Evolutionary conservation across 163 green algal genomes (phyloP), one percentile per base, ranked within the genome.

Genomic region (Scenedesmus sp.): DNA sequence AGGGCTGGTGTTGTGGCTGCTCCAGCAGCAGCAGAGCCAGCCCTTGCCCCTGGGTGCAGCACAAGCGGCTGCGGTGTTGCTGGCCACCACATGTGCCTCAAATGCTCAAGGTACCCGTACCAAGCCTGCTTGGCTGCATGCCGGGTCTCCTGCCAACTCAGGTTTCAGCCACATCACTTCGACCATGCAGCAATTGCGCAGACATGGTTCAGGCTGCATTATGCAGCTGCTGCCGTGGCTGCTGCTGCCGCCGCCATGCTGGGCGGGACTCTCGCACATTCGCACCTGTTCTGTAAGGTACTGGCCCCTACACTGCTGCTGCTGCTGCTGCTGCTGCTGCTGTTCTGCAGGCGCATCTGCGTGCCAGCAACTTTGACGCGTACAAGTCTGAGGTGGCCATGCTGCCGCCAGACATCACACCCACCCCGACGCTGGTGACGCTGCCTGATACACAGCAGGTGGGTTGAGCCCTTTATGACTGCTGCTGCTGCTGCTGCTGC

Each of bases 61-160:
- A 65, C 4, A 4, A 84, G 78, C 78, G 42, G 81, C 12, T 56
- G 81, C 96, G 94, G 95, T 95, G 92, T 95, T 96, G 95, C 95
- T 95, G 95, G 95, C 96, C 95, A 96, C 95, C 90, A 96, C 95
- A 93, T 96, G 95, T 92, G 95, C 94, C 93, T 97, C 94, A 97
- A 94, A 97, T 94, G 94, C 94, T 89, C 94, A 95, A 97, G 94
- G 95, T 96, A 94, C 26, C 88, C 92, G 94, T 94, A 96, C 96
- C 93, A 93, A 96, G 92, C 93, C 95, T 95, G 93, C 83, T 72
- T 91, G 84, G 59, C 22, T 70, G 61, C 84, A 82, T 73, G 65
- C 65, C 65, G 9, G 9, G 10, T 79, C 68, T 13, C 13, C 20
- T 79, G 68, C 9, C 24, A 40, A n/a, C 61, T 37, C n/a, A n/a